Evolutionary conservation across 2,329 filamentous ascomycete genomes (phyloP).

Genomic region (Volutella citrinella): DNA sequence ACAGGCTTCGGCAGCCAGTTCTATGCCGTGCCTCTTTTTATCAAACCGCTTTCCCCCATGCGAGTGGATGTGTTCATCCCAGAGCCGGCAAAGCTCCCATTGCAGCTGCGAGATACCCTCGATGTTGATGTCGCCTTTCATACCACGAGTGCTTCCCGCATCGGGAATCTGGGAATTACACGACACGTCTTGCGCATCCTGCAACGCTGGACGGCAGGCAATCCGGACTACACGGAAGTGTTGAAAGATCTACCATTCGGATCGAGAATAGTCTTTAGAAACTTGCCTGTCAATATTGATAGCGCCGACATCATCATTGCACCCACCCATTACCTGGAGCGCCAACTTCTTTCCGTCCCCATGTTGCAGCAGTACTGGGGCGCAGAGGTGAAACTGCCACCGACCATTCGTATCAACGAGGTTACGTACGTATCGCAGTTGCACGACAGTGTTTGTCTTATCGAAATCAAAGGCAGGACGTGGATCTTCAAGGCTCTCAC

Average conservation of each 20-base stretch:
- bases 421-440: constrained; percentile 52
- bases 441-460: constrained; percentile 58
- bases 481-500: constrained; percentile 59
- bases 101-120: constrained; percentile 43
- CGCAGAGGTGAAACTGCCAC: constrained; percentile 38
- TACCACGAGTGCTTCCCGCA: constrained; percentile 47
- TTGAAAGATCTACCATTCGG: constrained; percentile 54
- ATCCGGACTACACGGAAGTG: constrained; percentile 27
- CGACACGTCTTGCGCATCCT: constrained; percentile 53
- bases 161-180: constrained; percentile 49
- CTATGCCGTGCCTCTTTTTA: constrained; percentile 53
- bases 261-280: constrained; percentile 53
- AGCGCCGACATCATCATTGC: constrained; percentile 46
- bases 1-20: constrained; percentile 56
- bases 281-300: constrained; percentile 45
- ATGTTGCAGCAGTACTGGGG: constrained; percentile 45
- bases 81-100: constrained; percentile 41
- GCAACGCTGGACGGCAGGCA: constrained; percentile 45
- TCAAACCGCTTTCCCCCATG: constrained; percentile 44
- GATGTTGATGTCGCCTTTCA: constrained; percentile 52
- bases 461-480: constrained; percentile 38
- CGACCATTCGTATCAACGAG: constrained; percentile 45
- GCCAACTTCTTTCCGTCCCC: constrained; percentile 44
- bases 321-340: constrained; percentile 51
- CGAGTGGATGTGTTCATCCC: constrained; percentile 59